A percentile compares a stretch with the other conserved stretches of the same genome.
phyloP scores from a whole-genome alignment of 1,284 basidiomycete species.

The Trichosporon ovoides region DNA sequence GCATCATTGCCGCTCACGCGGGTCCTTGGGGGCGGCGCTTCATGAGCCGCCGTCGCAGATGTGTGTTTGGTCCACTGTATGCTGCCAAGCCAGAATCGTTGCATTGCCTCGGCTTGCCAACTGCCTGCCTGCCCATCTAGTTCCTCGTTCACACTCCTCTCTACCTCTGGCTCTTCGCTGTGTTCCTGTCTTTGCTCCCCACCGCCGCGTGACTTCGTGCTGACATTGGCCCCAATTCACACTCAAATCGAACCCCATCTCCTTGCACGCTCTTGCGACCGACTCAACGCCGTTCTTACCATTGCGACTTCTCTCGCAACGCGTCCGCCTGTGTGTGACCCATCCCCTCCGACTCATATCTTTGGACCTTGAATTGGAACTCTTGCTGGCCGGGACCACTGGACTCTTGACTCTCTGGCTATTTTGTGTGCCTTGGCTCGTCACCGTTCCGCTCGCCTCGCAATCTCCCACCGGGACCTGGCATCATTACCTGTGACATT shows the following conservation, averaged over 20 bases:
- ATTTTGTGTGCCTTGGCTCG: neutral
- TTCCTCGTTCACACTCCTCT: neutral
- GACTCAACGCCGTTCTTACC: too few species aligned
- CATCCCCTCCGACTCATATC: too few species aligned
- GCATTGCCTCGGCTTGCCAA: neutral
- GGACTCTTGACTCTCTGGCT: neutral
- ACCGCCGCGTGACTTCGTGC: neutral
- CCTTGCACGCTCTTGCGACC: too few species aligned
- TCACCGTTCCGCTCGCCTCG: neutral
- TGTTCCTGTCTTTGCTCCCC: neutral
- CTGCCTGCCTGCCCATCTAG: neutral
- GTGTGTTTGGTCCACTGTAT: neutral
- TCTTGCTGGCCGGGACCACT: neutral
- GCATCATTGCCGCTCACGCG: neutral
- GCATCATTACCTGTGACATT: neutral
- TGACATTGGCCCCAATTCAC: neutral
- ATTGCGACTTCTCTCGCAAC: too few species aligned
- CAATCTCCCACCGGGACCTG: neutral
- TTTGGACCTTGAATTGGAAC: too few species aligned
- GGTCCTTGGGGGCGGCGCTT: neutral
- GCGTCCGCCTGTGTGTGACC: too few species aligned
- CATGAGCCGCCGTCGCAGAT: neutral
- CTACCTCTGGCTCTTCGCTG: neutral
- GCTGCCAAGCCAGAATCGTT: neutral
- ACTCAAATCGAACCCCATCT: too few species aligned